Evolutionary conservation across 2,329 filamentous ascomycete species (phyloP), one percentile per base, ranked within the genome.

Genomic region (Aspergillus clavatus): DNA sequence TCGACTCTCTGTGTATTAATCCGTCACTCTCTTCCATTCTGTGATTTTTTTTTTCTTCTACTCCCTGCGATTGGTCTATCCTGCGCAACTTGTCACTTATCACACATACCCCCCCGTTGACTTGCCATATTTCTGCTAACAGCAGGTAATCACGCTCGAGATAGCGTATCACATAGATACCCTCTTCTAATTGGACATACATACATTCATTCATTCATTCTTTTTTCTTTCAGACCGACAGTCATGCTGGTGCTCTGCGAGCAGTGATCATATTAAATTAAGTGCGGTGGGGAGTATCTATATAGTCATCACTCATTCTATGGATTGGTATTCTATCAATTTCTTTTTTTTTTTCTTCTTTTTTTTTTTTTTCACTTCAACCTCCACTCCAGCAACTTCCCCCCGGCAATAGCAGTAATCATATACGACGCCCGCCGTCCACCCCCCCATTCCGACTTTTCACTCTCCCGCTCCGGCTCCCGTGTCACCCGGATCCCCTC

Each of bases 131-230:
- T 44, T 39, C 23, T 44, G 31, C 27, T 41, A 41, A 11, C 43
- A 22, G 39, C 37, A 26, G 39, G 21, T 24, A 28, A 23, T 38
- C 23, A 8, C 28, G 24, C 27, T 28, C 12, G n/a, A 18, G 36
- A 37, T 47, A 36, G 42, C 24, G 37, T 43, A 38, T 44, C 23
- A 12, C 47, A 47, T 47, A 50, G 45, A 48, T 54, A 50, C 41
- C 38, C 26, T 31, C 42, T 35, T 23, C 35, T 46, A 45, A 53
- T 51, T 51, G 43, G 35, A 49, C 42, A 52, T 49, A 45, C 40
- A 43, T 18, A n/a, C 40, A 22, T 40, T 29, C 29, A n/a, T 31
- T 31, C 8, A 33, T 33, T 14, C 14, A 6, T 10, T 14, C n/a
- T 10, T 5, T 11, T 16, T n/a, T n/a, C n/a, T n/a, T n/a, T n/a